Evolutionary conservation across 768 basidiomycete species (phyloP).

Genomic region (Suillus discolor): DNA sequence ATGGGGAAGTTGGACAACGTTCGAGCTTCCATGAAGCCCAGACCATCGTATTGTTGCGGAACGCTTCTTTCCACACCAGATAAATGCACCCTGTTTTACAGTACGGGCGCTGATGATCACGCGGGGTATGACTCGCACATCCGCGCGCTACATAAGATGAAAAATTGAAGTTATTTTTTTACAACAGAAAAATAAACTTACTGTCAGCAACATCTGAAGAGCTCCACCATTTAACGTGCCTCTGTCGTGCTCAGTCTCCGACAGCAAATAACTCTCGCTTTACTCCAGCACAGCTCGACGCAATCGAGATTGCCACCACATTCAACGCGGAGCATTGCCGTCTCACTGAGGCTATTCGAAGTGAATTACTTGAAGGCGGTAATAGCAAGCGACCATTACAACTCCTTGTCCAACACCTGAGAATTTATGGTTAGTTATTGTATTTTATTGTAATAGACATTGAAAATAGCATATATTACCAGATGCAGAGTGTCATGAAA

Average conservation of each 20-base stretch:
- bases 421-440: conserved; percentile 42
- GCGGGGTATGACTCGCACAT: conserved; percentile 4
- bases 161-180: background rate
- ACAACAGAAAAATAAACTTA: conserved; percentile 1
- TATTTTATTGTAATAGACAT: background rate
- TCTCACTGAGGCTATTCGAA: conserved; percentile 30
- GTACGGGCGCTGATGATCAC: background rate
- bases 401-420: conserved; percentile 29
- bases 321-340: conserved; percentile 33
- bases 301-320: conserved; percentile 34
- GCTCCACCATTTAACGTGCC: background rate
- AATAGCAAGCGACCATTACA: conserved; percentile 40
- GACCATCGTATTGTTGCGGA: conserved; percentile 8
- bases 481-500: background rate
- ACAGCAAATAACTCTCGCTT: background rate
- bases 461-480: background rate
- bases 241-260: background rate
- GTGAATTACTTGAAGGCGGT: conserved; percentile 24
- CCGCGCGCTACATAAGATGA: background rate
- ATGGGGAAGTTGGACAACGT: conserved; percentile 7
- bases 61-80: background rate
- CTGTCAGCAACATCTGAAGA: conserved; percentile 2
- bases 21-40: conserved; percentile 8
- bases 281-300: conserved; percentile 34
- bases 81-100: background rate